phyloP scores from a whole-genome alignment of 495 filamentous ascomycete species.

The Neurospora tetraspora region DNA sequence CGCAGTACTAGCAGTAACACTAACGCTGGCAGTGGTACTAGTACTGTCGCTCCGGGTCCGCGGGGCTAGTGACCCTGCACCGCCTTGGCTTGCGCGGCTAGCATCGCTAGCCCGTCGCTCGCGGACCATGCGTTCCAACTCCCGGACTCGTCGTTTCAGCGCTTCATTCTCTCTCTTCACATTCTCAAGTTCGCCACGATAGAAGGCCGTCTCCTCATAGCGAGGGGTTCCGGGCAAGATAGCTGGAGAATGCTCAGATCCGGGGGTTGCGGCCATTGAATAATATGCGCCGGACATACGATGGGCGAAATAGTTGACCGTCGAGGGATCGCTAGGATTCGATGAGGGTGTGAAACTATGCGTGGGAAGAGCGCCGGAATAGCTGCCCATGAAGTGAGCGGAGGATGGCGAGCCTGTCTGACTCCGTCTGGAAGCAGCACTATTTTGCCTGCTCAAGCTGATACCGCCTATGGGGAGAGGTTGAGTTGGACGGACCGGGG shows the following conservation, averaged over 20 bases:
- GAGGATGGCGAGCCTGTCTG: constrained; percentile 32
- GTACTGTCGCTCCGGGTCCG: constrained; percentile 26
- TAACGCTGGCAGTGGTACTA: constrained; percentile 33
- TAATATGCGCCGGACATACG: constrained; percentile 8
- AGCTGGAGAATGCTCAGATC: constrained; percentile 31
- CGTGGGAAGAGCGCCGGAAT: neutral
- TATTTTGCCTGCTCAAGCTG: constrained; percentile 34
- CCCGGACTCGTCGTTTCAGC: constrained; percentile 61
- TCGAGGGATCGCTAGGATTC: constrained; percentile 12
- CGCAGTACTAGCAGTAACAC: constrained; percentile 24
- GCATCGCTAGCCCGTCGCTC: constrained; percentile 36
- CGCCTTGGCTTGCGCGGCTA: constrained; percentile 15
- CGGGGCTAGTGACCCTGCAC: neutral
- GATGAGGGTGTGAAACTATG: constrained; percentile 9
- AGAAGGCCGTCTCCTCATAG: constrained; percentile 62
- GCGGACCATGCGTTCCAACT: constrained; percentile 51
- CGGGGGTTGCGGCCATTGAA: constrained; percentile 8
- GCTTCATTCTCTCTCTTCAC: constrained; percentile 74
- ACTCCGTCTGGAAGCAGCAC: constrained; percentile 33
- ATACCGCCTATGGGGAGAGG: constrained; percentile 17
- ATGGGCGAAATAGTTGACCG: constrained; percentile 24
- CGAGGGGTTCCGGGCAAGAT: constrained; percentile 43
- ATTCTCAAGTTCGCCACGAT: constrained; percentile 60
- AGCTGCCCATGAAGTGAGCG: constrained; percentile 5
- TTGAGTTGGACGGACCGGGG: constrained; percentile 21